phyloP scores from a whole-genome alignment of 805 yeast species.

The Kuraishia ogatae region DNA sequence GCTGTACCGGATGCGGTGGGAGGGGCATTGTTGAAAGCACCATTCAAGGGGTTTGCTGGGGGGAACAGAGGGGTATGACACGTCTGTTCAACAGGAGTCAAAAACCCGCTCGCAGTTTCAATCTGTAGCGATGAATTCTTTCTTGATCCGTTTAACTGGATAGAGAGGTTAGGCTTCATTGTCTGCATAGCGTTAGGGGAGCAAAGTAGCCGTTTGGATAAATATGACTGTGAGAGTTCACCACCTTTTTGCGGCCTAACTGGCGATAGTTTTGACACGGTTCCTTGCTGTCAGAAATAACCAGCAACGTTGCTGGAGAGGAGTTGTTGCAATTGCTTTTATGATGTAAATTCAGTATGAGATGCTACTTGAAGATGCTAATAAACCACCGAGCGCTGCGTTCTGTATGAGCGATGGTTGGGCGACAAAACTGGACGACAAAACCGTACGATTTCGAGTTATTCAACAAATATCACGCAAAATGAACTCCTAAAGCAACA shows the following conservation, averaged over 20 bases:
- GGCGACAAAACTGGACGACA: no score
- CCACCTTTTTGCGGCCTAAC: no score
- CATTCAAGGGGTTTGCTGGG: constrained; percentile 5
- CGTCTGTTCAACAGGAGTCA: constrained; percentile 9
- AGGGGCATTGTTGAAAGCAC: background rate
- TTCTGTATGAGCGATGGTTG: no score
- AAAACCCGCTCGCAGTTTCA: constrained; percentile 4
- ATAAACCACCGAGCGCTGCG: no score
- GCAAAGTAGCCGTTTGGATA: no score
- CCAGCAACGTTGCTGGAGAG: background rate
- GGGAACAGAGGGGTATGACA: constrained; percentile 6
- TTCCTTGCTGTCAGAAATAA: background rate
- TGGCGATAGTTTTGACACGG: background rate
- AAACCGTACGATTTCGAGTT: no score
- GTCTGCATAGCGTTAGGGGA: constrained; percentile 6
- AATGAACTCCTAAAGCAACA: no score
- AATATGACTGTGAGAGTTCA: background rate
- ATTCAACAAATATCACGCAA: no score
- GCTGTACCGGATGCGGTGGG: background rate
- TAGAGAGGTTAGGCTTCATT: constrained; percentile 8
- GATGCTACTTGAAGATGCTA: no score
- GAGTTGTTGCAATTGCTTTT: no score
- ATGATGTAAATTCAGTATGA: no score
- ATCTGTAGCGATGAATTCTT: constrained; percentile 7
- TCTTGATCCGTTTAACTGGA: constrained; percentile 7